Evolutionary conservation across 345 rosid genomes (phyloP), one percentile per base, ranked within the genome.

Genomic region (Turnera subulata): DNA sequence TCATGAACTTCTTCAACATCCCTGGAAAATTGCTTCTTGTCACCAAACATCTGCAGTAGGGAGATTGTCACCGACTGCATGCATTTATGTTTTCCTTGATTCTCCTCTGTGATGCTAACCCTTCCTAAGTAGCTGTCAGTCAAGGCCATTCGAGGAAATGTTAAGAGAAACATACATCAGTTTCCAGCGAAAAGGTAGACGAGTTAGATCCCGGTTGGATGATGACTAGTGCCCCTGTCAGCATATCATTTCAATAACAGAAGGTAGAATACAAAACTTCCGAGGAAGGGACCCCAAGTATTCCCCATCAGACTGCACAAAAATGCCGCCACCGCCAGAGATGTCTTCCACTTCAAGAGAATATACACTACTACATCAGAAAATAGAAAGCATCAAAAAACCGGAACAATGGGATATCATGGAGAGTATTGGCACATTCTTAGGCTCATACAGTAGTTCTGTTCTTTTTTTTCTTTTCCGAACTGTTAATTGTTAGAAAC

Each of bases 251-350:
- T 87, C 81, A 19, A 93, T 76, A 17, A 78, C 88, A 55, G 81
- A 77, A 42, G 99, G 92, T 62, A 89, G 59, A 51, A 93, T 63
- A 51, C 62, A 60, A 38, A 93, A 77, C 79, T 82, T 89, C 78
- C 86, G 63, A 22, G 97, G 99, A 59, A 89, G 89, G 60, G 81
- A 87, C 25, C 99, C 99, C 58, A 93, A 71, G 71, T 83, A 72
- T 55, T 93, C 97, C 46, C 99, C 99, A 62, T 93, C 99, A 19
- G 97, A 93, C 64, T 93, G 99, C 53, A 93, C 81, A 58, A 65
- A 93, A 62, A 89, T 77, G 65, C 63, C 64, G 48, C 79, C 80
- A 43, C 75, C 58, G 21, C 80, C 80, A 25, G 88, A 72, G 47
- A 86, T 66, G 60, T 86, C 84, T 60, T 85, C 82, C 53, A 93